These are phyloP conservation scores for Talaromyces marneffei DNA, from an alignment of 2,329 filamentous ascomycete genomes.

Conservation along the genomic window DNA sequence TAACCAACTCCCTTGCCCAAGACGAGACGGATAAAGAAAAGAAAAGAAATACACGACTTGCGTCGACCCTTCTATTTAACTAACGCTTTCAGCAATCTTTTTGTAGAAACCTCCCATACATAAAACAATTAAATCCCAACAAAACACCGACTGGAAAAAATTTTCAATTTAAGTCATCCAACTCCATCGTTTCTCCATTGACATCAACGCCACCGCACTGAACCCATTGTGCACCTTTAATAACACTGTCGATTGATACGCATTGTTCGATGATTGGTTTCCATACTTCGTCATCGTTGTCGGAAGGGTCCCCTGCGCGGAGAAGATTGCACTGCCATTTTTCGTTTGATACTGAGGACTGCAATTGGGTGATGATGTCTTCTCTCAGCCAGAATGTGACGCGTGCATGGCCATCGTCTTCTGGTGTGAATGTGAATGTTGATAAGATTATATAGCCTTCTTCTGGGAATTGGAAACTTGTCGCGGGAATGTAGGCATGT, in stretches of 20 bases:
- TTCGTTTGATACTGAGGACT: not conserved
- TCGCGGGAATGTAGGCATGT: not conserved
- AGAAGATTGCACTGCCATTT: slow-evolving; percentile 6
- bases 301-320: not conserved
- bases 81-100: not conserved
- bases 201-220: not conserved
- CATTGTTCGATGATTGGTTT: not conserved
- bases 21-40: not conserved
- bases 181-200: not conserved
- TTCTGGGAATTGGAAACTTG: not conserved
- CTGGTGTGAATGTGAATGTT: not conserved
- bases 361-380: slow-evolving; percentile 7
- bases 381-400: slow-evolving; percentile 14
- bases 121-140: not conserved
- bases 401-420: not conserved
- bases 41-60: not conserved
- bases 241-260: not conserved
- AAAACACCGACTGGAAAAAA: not conserved
- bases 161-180: not conserved
- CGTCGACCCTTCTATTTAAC: slow-evolving; percentile 1
- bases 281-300: not conserved
- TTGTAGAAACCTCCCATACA: not conserved
- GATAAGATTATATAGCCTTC: slow-evolving; percentile 8
- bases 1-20: no score
- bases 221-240: not conserved